Base-by-base conservation (phyloP, 108 stramenopile genomes). In the Cyclostephanos invisitatus region DNA sequence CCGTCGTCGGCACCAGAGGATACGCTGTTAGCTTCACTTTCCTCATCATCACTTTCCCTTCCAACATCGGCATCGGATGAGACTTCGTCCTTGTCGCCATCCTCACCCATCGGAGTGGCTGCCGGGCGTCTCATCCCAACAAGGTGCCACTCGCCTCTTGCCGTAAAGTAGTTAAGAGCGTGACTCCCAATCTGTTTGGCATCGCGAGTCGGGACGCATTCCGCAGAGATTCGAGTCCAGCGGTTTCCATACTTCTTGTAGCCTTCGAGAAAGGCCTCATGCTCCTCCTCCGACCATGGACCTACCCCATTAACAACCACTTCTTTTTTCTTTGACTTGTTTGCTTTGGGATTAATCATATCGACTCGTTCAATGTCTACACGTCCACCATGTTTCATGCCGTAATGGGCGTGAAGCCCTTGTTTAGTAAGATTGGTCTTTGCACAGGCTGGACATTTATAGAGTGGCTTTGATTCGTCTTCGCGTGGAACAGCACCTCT, bases 91-190 rank as follows among this genome's bases (percentile, higher is more conserved):
- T 58, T 17, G 20, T 55, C 24, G 42, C 29, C 24, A 14, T 42
- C 40, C 50, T 56, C 56, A 25, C 57, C 56, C 68, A 68, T 57
- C 0, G 36, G 20, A 46, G 44, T 21, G 35, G 14, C 3, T 54
- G 14, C 12, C 22, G 25, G 20, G 24, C 22, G 20, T 20, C 51
- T 53, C 6, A 20, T 14, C 22, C 51, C 53, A 12, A 54, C 53
- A 35, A 64, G 56, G 27, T 77, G 64, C 62, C 75, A 70, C 25
- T 56, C 51, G 20, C 68, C 68, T 56, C 36, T 38, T 77, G 96
- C 95, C 68, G 92, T 84, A 75, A 98, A 97, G 80, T 97, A 97
- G 77, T 97, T 97, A 78, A 97, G 95, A 4, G 98, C 98, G 73
- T 98, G 98, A 38, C 94, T 95, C 18, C 97, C 90, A 64, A 97